Evolutionary conservation across 2,329 filamentous ascomycete genomes (phyloP), one percentile per base, ranked within the genome.

Genomic region (Biscogniauxia sp.): DNA sequence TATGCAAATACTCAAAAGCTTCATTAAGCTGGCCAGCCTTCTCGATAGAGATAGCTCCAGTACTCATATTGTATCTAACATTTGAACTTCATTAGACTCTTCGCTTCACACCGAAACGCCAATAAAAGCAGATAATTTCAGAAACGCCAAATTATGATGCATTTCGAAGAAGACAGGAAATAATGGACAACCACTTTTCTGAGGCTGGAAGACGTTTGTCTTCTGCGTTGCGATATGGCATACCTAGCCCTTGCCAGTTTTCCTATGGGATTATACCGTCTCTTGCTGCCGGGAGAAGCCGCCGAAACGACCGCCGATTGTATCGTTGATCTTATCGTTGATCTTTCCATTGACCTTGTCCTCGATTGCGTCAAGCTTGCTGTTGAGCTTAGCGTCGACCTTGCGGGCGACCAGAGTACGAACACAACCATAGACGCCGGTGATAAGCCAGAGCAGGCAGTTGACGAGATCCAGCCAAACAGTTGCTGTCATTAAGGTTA

Each of bases 381-480:
- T 19, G 56, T 68, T 63, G 55, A 68, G 58, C 63, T 68, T 67
- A 51, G 50, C 56, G 37, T 65, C 66, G 53, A 65, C 62, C 70
- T 78, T 79, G 54, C 72, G 66, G 1, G 73, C 76, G 20, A 76
- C 70, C 67, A 78, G 78, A 11, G 77, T 76, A 0, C 78, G 77
- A 51, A 80, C 62, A 57, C 66, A 73, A 26, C 79, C 79, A 45
- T 80, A 82, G 5, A 68, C 68, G 5, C 74, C 78, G 0, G 78
- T 80, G 3, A 80, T 63, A 13, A 87, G 74, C 89, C 90, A 93
- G 51, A 93, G 74, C 20, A 88, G 59, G 73, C 88, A 80, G 65
- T 89, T 90, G 32, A 86, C 78, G 25, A 92, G 71, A 71, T 92
- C 88, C 25, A 92, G 75, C 87, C 88, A 92, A 2, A 91, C 88